Evolutionary conservation across 371 early-diverging fungal genomes (phyloP).

Genomic region (Lichtheimia corymbifera): DNA sequence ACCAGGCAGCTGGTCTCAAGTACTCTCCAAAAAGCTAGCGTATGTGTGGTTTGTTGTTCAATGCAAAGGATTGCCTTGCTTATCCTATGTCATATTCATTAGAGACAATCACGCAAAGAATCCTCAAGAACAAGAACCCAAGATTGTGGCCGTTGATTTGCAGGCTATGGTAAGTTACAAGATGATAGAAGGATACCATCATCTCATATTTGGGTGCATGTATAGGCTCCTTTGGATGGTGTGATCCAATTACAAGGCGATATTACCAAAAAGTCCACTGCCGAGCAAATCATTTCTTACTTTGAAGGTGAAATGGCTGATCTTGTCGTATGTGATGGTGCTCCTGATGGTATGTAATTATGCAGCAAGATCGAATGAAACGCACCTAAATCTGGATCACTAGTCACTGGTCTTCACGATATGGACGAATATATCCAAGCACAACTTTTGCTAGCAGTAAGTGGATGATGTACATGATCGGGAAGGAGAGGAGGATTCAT

Average conservation of each 20-base stretch:
- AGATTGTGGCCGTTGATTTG: slow-evolving; percentile 97
- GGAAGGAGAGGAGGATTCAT: not conserved
- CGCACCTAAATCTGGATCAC: not conserved
- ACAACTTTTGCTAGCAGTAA: slow-evolving; percentile 86
- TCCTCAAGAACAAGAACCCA: slow-evolving; percentile 57
- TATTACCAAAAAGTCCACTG: slow-evolving; percentile 95
- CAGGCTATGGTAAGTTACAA: slow-evolving; percentile 85
- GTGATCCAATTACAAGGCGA: slow-evolving; percentile 97
- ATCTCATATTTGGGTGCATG: not conserved
- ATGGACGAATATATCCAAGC: slow-evolving; percentile 99
- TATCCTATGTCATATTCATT: not conserved
- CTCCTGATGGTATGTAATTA: slow-evolving; percentile 85
- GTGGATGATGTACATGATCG: not conserved
- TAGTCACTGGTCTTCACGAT: slow-evolving; percentile 97
- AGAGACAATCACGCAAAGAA: slow-evolving; percentile 63
- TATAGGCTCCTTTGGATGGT: slow-evolving; percentile 88
- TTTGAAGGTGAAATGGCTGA: slow-evolving; percentile 92
- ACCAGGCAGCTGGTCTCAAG: slow-evolving; percentile 99
- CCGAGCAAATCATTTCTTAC: slow-evolving; percentile 83
- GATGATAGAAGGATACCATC: not conserved
- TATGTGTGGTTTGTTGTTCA: slow-evolving; percentile 16
- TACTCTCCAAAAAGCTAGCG: slow-evolving; percentile 77
- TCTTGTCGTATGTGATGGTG: slow-evolving; percentile 97
- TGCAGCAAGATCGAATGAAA: no score
- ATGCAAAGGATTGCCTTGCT: not conserved